These are phyloP conservation scores for Trichoderma koningii DNA, from an alignment of 2,329 filamentous ascomycete species.

Conservation along the genomic window DNA sequence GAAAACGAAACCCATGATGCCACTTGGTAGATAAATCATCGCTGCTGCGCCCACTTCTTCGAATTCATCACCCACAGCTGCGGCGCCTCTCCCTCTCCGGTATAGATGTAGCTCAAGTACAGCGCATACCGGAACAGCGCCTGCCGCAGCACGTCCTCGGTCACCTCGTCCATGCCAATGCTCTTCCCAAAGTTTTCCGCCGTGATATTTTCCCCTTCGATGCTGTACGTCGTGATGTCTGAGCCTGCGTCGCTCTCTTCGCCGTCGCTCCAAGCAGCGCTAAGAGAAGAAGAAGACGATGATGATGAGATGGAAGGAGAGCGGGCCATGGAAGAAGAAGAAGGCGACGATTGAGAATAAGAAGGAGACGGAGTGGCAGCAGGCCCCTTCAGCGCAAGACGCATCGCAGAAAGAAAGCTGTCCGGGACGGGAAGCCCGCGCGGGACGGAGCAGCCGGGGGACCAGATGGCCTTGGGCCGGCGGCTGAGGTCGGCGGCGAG, in stretches of 20 bases:
- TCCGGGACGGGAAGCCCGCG: conserved; percentile 35
- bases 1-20: no score
- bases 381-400: conserved; percentile 35
- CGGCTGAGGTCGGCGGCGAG: conserved; percentile 32
- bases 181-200: conserved; percentile 24
- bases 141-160: conserved; percentile 34
- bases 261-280: conserved; percentile 23
- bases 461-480: conserved; percentile 39
- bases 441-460: conserved; percentile 41
- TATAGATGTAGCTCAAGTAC: conserved; percentile 40
- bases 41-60: conserved; percentile 27
- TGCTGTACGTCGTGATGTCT: no score
- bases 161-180: conserved; percentile 33
- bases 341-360: neutral
- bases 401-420: conserved; percentile 40
- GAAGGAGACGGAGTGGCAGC: neutral
- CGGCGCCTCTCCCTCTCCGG: conserved; percentile 34
- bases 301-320: neutral
- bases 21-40: neutral
- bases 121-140: conserved; percentile 42
- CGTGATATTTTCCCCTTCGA: conserved; percentile 28
- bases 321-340: neutral
- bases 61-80: conserved; percentile 39
- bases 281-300: neutral
- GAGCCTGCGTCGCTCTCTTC: conserved; percentile 17